Evolutionary conservation across 2,329 filamentous ascomycete species (phyloP), one percentile per base, ranked within the genome.

Genomic region (Pseudocercospora vitis): DNA sequence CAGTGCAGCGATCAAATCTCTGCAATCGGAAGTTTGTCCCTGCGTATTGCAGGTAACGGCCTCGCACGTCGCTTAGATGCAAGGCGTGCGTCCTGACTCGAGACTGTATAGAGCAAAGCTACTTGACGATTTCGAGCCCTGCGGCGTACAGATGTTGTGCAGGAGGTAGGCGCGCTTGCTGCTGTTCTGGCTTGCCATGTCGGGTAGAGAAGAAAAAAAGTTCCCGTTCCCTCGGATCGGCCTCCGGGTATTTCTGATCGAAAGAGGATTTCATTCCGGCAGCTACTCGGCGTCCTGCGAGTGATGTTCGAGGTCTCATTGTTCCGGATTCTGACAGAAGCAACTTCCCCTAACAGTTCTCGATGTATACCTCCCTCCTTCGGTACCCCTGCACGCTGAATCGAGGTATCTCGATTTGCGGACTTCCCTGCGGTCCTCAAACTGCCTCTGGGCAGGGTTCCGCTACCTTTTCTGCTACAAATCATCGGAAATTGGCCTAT

Each of bases 1-100:
- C 24, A n/a, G 12, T 26, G 24, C 42, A 16, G 32, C 32, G 42
- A 47, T 54, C 47, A 45, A 37, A 47, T 45, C 18, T 54, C 24
- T 18, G 28, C 33, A n/a, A 31, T 42, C 42, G 14, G 40, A 48
- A 48, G 40, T 49, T 47, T 47, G 31, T 48, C 53, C 49, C 53
- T 51, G 53, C 48, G 31, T 55, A 33, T 49, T 49, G 53, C 48
- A 45, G 48, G 11, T n/a, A n/a, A n/a, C n/a, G n/a, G 24, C 28
- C 42, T 29, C 49, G 18, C 37, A 26, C 35, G 16, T 45, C 37
- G 53, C 48, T 51, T 31, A 47, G 24, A 14, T 55, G 52, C 47
- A 46, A 24, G 29, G 42, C 44, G 46, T 47, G 2, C 21, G 46
- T 37, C 46, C 9, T 45, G 52, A 54, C 42, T 54, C 52, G 21